A percentile compares a stretch with the other conserved stretches of the same genome.
phyloP scores from a whole-genome alignment of 495 filamentous ascomycete species.

The Penicillium chermesinum region DNA sequence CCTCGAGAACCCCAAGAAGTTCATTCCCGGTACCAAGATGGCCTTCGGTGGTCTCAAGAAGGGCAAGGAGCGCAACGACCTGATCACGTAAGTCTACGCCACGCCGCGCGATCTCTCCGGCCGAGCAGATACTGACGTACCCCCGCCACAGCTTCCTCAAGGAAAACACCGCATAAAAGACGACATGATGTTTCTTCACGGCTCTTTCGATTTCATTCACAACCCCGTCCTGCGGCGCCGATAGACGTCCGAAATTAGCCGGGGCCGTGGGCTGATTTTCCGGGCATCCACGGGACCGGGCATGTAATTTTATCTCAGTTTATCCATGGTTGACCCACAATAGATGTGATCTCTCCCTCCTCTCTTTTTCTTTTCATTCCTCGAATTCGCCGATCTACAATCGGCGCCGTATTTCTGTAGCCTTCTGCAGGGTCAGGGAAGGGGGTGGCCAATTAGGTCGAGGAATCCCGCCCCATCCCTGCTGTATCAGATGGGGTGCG shows the following conservation, averaged over 20 bases:
- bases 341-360: slow-evolving; percentile 25
- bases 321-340: slow-evolving; percentile 26
- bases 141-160: slow-evolving; percentile 55
- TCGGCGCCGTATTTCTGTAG: slow-evolving; percentile 5
- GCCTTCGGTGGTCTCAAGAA: slow-evolving; percentile 99
- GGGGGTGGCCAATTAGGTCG: slow-evolving; percentile 1
- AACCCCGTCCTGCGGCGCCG: slow-evolving; percentile 18
- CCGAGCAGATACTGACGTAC: slow-evolving; percentile 2
- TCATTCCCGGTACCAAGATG: slow-evolving; percentile 99
- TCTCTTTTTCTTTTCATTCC: slow-evolving; percentile 2
- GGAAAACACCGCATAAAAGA: slow-evolving; percentile 56
- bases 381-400: neutral
- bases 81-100: slow-evolving; percentile 76
- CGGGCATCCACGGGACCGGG: slow-evolving; percentile 27
- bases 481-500: neutral
- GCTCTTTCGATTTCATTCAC: slow-evolving; percentile 19
- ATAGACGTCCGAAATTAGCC: slow-evolving; percentile 24
- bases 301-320: slow-evolving; percentile 41
- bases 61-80: slow-evolving; percentile 97
- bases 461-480: neutral
- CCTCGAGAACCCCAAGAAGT: slow-evolving; percentile 92
- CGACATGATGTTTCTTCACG: slow-evolving; percentile 15
- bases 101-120: neutral
- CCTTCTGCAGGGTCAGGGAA: slow-evolving; percentile 10
- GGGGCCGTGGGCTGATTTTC: slow-evolving; percentile 25